Percentiles rank a stretch among this genome's conserved stretches.
These are phyloP conservation scores for Kregervanrija fluxuum DNA, from an alignment of 805 yeast species.

Conservation along the genomic window DNA sequence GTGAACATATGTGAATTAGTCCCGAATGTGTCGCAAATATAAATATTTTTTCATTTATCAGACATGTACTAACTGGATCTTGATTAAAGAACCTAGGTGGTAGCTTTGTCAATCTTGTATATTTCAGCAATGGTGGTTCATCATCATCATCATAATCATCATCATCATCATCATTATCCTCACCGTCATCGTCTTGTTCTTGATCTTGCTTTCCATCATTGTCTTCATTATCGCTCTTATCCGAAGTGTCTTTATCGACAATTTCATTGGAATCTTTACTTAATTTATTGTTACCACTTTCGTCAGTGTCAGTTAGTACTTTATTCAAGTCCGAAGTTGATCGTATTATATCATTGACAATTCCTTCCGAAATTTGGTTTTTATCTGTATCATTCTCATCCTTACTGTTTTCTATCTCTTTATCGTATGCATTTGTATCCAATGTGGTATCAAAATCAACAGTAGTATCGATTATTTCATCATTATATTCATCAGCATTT, in stretches of 20 bases:
- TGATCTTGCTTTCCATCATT: conserved; percentile 14
- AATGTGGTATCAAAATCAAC: conserved; percentile 14
- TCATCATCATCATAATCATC: conserved; percentile 42
- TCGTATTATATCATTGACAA: neutral
- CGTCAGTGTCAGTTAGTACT: neutral
- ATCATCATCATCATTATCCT: conserved; percentile 30
- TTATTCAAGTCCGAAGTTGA: neutral
- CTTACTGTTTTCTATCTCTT: neutral
- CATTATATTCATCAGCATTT: conserved; percentile 10
- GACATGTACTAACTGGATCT: conserved; percentile 73
- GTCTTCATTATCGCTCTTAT: neutral
- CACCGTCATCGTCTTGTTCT: conserved; percentile 25
- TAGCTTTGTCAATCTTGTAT: conserved; percentile 58
- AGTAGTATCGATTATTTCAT: conserved; percentile 20
- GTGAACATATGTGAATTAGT: conserved; percentile 55
- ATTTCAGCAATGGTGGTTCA: conserved; percentile 69
- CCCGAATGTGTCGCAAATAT: conserved; percentile 92
- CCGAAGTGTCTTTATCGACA: neutral
- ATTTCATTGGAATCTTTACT: neutral
- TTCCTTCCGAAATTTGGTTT: neutral
- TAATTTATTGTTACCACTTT: neutral
- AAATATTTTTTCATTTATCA: conserved; percentile 51
- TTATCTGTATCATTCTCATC: neutral
- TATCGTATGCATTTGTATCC: conserved; percentile 4
- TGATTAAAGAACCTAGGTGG: conserved; percentile 64